Conservation (phyloP, 2,329 filamentous ascomycete genomes). For the Exophiala phaeomuriformis region DNA sequence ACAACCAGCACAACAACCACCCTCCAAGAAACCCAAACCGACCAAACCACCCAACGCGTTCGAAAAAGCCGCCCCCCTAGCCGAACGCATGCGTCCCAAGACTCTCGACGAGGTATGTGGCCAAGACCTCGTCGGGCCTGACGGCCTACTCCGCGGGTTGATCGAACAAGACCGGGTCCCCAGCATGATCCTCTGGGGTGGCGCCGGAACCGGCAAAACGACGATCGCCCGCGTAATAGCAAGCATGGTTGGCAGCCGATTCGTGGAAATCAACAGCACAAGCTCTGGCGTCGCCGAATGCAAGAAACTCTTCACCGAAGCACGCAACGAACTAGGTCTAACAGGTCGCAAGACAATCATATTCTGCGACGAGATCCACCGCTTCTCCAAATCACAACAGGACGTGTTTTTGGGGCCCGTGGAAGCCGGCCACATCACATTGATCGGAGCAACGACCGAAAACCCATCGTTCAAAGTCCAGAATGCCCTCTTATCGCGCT, state of each 20-base stretch:
- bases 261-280: constrained; percentile 94
- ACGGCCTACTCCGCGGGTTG: constrained; percentile 75
- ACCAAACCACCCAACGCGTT: constrained; percentile 41
- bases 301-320: constrained; percentile 85
- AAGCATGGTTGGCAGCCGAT: constrained; percentile 70
- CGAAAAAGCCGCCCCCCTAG: constrained; percentile 69
- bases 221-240: constrained; percentile 87
- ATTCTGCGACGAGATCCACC: constrained; percentile 94
- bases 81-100: constrained; percentile 85
- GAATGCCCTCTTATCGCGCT: constrained; percentile 76
- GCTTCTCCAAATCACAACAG: constrained; percentile 86
- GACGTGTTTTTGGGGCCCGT: constrained; percentile 92
- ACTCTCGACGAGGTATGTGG: constrained; percentile 81
- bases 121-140: constrained; percentile 79
- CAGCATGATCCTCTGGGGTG: constrained; percentile 82
- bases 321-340: constrained; percentile 67
- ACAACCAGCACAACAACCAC: constrained; percentile 1
- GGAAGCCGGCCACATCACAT: constrained; percentile 78
- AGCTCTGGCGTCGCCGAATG: constrained; percentile 79
- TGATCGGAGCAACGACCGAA: constrained; percentile 94
- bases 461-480: constrained; percentile 94
- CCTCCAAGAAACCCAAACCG: constrained; percentile 57
- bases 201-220: constrained; percentile 45
- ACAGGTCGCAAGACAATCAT: constrained; percentile 89
- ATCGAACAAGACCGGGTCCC: constrained; percentile 82